A percentile compares a stretch with the other conserved stretches of the same genome.
Conservation (phyloP, 192 early-diverging fungal genomes). For the Rhizoclosmatium globosum region DNA sequence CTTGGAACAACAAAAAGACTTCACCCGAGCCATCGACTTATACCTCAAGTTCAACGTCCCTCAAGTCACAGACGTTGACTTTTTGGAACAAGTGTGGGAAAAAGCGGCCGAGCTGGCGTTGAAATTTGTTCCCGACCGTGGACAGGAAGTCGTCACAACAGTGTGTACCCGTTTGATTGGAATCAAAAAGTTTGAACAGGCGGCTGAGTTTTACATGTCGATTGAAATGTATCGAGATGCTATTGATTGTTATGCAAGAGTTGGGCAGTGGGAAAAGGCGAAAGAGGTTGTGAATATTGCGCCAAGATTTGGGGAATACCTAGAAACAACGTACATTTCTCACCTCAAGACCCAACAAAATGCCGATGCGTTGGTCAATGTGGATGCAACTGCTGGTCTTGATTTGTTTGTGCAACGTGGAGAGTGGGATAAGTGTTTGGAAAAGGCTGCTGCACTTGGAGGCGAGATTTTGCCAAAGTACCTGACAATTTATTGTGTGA, state of each 20-base stretch:
- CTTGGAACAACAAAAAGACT: conserved; percentile 68
- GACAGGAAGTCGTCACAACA: conserved; percentile 56
- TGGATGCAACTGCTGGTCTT: conserved; percentile 65
- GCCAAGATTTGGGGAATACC: conserved; percentile 64
- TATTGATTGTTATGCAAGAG: conserved; percentile 64
- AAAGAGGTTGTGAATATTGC: conserved; percentile 57
- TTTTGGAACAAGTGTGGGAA: conserved; percentile 64
- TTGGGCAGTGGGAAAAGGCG: conserved; percentile 63
- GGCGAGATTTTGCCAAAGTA: conserved; percentile 59
- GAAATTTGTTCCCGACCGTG: conserved; percentile 66
- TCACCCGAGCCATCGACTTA: conserved; percentile 65
- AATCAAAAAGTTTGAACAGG: conserved; percentile 59
- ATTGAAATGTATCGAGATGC: conserved; percentile 67
- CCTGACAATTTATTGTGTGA: conserved; percentile 45
- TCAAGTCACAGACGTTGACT: conserved; percentile 49
- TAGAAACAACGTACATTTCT: conserved; percentile 62
- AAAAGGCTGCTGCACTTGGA: conserved; percentile 53
- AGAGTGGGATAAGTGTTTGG: conserved; percentile 71
- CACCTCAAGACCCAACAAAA: conserved; percentile 63
- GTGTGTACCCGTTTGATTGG: conserved; percentile 57
- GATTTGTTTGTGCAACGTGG: conserved; percentile 64
- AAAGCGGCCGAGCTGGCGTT: conserved; percentile 63
- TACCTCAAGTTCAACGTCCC: conserved; percentile 63
- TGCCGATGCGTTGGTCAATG: conserved; percentile 59
- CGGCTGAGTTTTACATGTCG: conserved; percentile 61